Percentiles rank a stretch among this genome's conserved stretches.
Evolutionary conservation across 1,284 basidiomycete genomes (phyloP).

Genomic region (Leucocoprinus gongylophorus): DNA sequence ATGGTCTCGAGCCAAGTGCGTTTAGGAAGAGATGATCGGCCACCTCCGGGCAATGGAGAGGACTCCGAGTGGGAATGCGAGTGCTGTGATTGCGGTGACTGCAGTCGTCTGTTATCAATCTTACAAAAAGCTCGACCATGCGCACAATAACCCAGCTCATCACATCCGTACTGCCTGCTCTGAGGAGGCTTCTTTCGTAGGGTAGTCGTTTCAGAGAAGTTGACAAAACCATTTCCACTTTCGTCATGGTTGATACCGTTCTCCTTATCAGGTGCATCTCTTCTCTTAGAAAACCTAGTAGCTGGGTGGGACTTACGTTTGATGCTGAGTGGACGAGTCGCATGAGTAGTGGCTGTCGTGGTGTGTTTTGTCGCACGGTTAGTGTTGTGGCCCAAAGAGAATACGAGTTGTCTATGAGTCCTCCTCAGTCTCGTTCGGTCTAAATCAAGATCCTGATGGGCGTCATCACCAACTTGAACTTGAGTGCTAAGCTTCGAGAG

Average conservation of each 20-base stretch:
- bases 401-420: slow-evolving; percentile 4
- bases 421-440: neutral
- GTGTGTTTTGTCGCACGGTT: neutral
- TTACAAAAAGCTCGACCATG: slow-evolving; percentile 1
- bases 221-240: slow-evolving; percentile 4
- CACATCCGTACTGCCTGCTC: neutral
- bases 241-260: slow-evolving; percentile 17
- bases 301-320: slow-evolving; percentile 22
- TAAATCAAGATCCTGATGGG: neutral
- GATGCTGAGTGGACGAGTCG: slow-evolving; percentile 25
- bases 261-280: slow-evolving; percentile 28
- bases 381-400: slow-evolving; percentile 6
- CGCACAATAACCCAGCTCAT: slow-evolving; percentile 3
- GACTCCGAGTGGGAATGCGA: slow-evolving; percentile 29
- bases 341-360: neutral
- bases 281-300: slow-evolving; percentile 14
- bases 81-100: neutral
- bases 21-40: slow-evolving; percentile 38
- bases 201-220: neutral
- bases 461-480: neutral
- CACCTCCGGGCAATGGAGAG: slow-evolving; percentile 26
- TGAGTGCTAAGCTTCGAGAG: slow-evolving; percentile 1
- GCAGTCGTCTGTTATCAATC: slow-evolving; percentile 1
- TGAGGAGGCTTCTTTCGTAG: slow-evolving; percentile 5
- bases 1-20: slow-evolving; percentile 85